A percentile compares a stretch with the other conserved stretches of the same genome.
Evolutionary conservation across 257 asterid species (phyloP).

Genomic region (Solanum arcanum): DNA sequence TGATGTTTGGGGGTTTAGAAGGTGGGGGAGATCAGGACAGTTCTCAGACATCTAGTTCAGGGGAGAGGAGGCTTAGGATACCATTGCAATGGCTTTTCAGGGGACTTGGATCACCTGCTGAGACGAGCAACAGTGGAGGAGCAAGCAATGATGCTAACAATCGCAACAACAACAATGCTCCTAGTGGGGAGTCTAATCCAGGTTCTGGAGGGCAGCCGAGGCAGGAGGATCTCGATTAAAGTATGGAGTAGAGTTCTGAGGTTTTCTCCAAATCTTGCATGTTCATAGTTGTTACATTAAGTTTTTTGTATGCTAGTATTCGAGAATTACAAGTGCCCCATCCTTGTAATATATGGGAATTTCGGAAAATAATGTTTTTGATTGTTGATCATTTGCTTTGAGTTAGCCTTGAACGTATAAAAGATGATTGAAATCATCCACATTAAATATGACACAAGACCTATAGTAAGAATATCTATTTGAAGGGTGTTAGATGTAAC

Average conservation of each 20-base stretch:
- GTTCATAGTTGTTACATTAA: not conserved
- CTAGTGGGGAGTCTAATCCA: slow-evolving; percentile 21
- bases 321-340: not conserved
- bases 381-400: not conserved
- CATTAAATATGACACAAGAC: not conserved
- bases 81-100: slow-evolving; percentile 62
- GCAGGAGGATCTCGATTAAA: slow-evolving; percentile 71
- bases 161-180: not conserved
- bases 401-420: not conserved
- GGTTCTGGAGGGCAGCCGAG: slow-evolving; percentile 42
- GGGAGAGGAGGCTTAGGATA: slow-evolving; percentile 61
- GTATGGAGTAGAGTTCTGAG: slow-evolving; percentile 8
- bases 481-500: not conserved
- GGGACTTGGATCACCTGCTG: slow-evolving; percentile 51
- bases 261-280: not conserved
- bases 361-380: not conserved
- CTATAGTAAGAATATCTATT: not conserved
- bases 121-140: slow-evolving; percentile 51
- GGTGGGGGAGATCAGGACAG: slow-evolving; percentile 23
- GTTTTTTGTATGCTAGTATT: not conserved
- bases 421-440: not conserved
- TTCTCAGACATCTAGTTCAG: slow-evolving; percentile 37
- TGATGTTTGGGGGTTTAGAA: slow-evolving; percentile 21
- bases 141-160: slow-evolving; percentile 5
- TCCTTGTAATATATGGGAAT: not conserved